Conservation (phyloP, 176 grass and related monocot genomes). For the Aegilops sharonensis region DNA sequence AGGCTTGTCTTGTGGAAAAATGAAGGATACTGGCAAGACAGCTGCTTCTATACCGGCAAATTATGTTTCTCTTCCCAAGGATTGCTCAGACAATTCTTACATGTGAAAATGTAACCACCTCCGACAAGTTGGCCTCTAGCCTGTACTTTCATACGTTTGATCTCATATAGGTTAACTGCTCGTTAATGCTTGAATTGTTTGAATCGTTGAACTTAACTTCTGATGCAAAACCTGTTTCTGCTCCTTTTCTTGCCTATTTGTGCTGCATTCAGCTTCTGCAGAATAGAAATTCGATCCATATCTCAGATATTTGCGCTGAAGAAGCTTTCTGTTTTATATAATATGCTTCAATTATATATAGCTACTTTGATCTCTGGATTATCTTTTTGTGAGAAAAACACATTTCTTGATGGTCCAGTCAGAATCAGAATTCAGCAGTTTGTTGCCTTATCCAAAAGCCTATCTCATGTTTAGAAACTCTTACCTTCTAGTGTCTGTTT, state of each 20-base stretch:
- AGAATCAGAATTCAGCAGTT: background rate
- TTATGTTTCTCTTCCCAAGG: conserved; percentile 76
- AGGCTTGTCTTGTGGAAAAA: conserved; percentile 52
- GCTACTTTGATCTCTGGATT: background rate
- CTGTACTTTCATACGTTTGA: conserved; percentile 4
- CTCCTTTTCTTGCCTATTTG: background rate
- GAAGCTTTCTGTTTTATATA: background rate
- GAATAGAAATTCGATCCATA: background rate
- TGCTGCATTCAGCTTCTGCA: background rate
- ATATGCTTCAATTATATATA: background rate
- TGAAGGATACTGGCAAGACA: conserved; percentile 41
- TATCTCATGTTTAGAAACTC: background rate
- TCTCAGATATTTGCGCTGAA: background rate
- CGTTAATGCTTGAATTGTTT: conserved; percentile 30
- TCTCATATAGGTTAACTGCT: conserved; percentile 30
- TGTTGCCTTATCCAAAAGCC: background rate
- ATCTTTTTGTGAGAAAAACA: background rate
- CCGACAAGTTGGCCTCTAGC: background rate
- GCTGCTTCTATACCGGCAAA: conserved; percentile 45
- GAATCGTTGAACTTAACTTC: background rate
- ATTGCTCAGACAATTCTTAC: conserved; percentile 38
- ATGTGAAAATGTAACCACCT: conserved; percentile 35
- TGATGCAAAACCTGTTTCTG: background rate
- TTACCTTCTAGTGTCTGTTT: background rate
- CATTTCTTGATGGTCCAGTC: background rate